Conservation (phyloP, 148 eudicot genomes). For the Dysphania ambrosioides region DNA sequence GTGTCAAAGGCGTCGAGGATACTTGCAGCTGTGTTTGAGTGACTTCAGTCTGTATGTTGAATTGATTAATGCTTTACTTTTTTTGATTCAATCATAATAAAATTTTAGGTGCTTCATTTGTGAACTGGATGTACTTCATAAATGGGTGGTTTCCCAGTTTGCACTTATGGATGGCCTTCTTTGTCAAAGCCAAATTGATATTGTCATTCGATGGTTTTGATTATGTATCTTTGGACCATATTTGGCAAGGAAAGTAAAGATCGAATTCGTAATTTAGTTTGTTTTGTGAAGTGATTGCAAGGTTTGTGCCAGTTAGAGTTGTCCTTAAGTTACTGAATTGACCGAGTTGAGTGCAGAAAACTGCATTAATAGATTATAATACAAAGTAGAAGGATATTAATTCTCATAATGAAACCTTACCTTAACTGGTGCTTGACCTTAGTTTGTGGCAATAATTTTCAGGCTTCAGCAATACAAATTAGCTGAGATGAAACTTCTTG, state of each 20-base stretch:
- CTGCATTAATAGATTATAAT: not conserved
- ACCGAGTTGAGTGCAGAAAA: not conserved
- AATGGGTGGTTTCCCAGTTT: not conserved
- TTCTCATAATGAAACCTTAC: not conserved
- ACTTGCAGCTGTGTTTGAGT: not conserved
- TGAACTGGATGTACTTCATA: not conserved
- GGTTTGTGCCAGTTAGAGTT: not conserved
- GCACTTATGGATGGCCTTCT: not conserved
- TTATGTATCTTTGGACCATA: not conserved
- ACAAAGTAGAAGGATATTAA: not conserved
- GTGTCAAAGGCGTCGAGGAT: not conserved
- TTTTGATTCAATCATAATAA: not conserved
- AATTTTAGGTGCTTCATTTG: not conserved
- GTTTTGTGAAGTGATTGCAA: not conserved
- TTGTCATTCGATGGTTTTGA: not conserved
- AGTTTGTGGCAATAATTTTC: conserved; percentile 17
- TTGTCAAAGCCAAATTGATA: not conserved
- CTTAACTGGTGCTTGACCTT: not conserved
- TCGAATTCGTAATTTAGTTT: not conserved
- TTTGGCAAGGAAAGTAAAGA: not conserved
- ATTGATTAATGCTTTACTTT: not conserved
- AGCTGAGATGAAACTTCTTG: conserved; percentile 86
- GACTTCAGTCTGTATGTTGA: not conserved
- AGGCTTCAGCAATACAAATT: conserved; percentile 83
- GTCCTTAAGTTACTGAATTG: not conserved